Evolutionary conservation across 805 yeast genomes (phyloP).

Genomic region (Candida methanosorbosa): DNA sequence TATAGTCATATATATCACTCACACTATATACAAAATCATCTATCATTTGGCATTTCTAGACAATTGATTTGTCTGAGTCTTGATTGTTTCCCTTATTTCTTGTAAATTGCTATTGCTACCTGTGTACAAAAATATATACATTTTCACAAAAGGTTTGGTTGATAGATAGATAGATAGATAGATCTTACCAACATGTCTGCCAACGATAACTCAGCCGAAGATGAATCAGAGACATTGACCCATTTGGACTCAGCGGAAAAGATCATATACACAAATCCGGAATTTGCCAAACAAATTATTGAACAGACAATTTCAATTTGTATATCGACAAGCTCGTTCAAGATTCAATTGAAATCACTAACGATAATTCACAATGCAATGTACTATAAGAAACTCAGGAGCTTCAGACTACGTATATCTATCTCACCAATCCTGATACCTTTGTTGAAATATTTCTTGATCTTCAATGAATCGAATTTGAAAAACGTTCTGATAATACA

Average conservation of each 20-base stretch:
- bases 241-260: constrained; percentile 13
- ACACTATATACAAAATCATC: too few relatives aligned
- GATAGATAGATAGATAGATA: not conserved
- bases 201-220: not conserved
- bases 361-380: constrained; percentile 17
- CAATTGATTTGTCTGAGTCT: too few relatives aligned
- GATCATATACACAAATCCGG: constrained; percentile 12
- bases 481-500: constrained; percentile 13
- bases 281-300: constrained; percentile 11
- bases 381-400: constrained; percentile 11
- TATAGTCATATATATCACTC: too few relatives aligned
- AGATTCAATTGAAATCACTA: constrained; percentile 15
- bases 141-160: too few relatives aligned
- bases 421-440: too few relatives aligned
- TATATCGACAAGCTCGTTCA: constrained; percentile 7
- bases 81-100: too few relatives aligned
- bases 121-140: too few relatives aligned
- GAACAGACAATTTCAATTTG: constrained; percentile 16
- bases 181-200: not conserved
- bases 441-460: too few relatives aligned
- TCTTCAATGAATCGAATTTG: not conserved
- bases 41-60: too few relatives aligned
- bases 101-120: too few relatives aligned
- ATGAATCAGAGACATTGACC: constrained; percentile 2
- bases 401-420: constrained; percentile 14